Evolutionary conservation across 2,329 filamentous ascomycete genomes (phyloP).

Genomic region (Ceratocystis papillata): DNA sequence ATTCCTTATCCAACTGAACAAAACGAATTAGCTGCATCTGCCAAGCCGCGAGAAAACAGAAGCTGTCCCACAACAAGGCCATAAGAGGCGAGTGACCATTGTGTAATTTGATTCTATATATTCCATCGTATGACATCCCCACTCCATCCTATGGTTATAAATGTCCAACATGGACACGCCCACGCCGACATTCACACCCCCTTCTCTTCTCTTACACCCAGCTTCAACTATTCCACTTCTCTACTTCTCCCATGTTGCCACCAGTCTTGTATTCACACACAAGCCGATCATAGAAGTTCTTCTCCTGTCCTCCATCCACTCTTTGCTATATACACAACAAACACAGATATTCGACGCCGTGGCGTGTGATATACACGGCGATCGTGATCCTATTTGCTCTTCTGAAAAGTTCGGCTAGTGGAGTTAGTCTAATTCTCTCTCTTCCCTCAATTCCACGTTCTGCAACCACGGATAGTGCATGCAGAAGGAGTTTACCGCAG

Average conservation of each 20-base stretch:
- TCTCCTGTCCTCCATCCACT: neutral
- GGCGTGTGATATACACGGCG: neutral
- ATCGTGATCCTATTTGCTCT: neutral
- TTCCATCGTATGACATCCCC: neutral
- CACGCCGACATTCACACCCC: neutral
- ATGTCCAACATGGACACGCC: neutral
- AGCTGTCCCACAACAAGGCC: neutral
- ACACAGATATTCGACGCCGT: neutral
- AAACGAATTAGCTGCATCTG: neutral
- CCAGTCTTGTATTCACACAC: neutral
- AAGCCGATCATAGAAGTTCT: neutral
- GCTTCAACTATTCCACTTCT: neutral
- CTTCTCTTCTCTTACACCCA: neutral
- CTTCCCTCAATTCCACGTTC: neutral
- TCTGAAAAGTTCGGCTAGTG: neutral
- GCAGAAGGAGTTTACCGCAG: neutral
- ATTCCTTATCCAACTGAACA: neutral
- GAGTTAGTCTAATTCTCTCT: neutral
- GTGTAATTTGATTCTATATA: neutral
- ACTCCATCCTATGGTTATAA: neutral
- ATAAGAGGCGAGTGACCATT: neutral
- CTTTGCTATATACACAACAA: neutral
- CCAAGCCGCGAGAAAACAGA: neutral
- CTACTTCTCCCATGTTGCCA: neutral
- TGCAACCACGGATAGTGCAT: neutral